Evolutionary conservation across 371 early-diverging fungal genomes (phyloP).

Genomic region (Mortierella polycephala): DNA sequence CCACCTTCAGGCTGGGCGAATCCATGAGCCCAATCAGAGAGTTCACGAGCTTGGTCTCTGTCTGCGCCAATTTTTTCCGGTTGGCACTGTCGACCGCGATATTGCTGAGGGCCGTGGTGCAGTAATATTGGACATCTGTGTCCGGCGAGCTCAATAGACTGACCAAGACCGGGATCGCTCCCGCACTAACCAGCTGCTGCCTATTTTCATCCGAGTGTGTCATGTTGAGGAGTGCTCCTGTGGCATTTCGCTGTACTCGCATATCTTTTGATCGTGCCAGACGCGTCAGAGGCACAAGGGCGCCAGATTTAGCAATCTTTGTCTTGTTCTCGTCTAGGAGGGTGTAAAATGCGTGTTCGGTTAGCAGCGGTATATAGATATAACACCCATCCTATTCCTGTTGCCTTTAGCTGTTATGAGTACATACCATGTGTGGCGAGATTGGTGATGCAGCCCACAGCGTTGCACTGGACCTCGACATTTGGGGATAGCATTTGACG

Average conservation of each 20-base stretch:
- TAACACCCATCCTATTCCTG: not conserved
- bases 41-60: constrained; percentile 82
- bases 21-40: constrained; percentile 84
- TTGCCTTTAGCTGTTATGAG: not conserved
- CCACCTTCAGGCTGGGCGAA: constrained; percentile 83
- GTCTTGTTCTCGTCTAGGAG: constrained; percentile 87
- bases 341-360: not conserved
- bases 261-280: constrained; percentile 88
- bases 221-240: constrained; percentile 95
- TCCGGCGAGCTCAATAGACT: constrained; percentile 82
- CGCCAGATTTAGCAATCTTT: constrained; percentile 87
- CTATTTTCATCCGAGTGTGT: constrained; percentile 92
- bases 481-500: constrained; percentile 89
- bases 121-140: constrained; percentile 91
- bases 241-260: constrained; percentile 92
- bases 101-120: constrained; percentile 91
- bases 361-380: not conserved
- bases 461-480: constrained; percentile 94
- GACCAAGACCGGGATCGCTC: constrained; percentile 88
- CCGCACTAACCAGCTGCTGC: constrained; percentile 85
- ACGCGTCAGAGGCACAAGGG: constrained; percentile 78
- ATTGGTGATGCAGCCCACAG: constrained; percentile 97
- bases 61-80: constrained; percentile 78
- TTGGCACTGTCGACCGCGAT: constrained; percentile 90
- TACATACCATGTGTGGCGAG: constrained; percentile 86